Base-by-base conservation (phyloP, 257 asterid genomes). In the Solanum appendiculatum region DNA sequence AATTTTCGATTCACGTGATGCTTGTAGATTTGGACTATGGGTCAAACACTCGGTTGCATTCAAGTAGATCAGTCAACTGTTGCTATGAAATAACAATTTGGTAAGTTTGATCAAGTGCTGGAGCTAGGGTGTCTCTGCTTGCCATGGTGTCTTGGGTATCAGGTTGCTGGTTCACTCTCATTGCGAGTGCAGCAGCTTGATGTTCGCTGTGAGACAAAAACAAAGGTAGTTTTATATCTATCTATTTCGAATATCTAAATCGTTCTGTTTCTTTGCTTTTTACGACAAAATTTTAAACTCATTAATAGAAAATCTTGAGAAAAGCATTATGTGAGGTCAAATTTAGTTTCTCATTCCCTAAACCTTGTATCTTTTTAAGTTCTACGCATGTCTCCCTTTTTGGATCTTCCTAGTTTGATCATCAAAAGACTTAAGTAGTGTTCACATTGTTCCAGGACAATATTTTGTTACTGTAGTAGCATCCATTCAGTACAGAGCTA, bases 391-490 rank as follows among this genome's bases (percentile, higher is more conserved):
- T 68, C 48, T 42, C 39, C 63, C 33, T 68, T 68, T 68, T 70
- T 85, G 29, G 23, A 29, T 58, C 69, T 42, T 85, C 29, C 64
- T 23, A 56, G 37, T 69, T 73, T 68, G 40, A 85, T 85, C 48
- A 29, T 42, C 31, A 66, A 29, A 68, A 34, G 69, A 85, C 39
- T 56, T 58, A 21, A 37, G 46, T 20, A 21, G 29, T 69, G 36
- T 23, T 87, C 37, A 54, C 69, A 8, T 48, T 86, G 64, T 85
- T 89, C 69, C 91, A 91, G 93, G 93, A 91, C 88, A 91, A 88
- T 87, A 92, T 91, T 74, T 91, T 82, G 93, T 91, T 31, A 89
- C 87, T 23, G 92, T 91, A 87, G 93, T 91, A 56, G 93, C 91
- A 5, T 89, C 93, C 58, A 89, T 91, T 40, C 93, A 91, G 82